phyloP scores from a whole-genome alignment of 2,329 filamentous ascomycete genomes.

The Penicillium sp. region DNA sequence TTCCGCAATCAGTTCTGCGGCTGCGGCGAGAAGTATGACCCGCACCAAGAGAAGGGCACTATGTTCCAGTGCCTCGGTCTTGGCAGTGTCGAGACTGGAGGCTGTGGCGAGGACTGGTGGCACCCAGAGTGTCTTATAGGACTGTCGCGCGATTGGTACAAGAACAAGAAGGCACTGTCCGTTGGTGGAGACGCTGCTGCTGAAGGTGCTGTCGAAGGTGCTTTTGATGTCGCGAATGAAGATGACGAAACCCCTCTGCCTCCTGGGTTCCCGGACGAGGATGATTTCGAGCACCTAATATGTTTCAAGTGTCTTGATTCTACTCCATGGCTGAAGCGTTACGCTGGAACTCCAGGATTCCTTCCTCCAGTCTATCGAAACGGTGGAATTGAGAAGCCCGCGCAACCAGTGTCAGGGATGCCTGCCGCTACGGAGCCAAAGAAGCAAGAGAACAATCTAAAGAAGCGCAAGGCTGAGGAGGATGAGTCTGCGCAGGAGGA shows the following conservation, averaged over 20 bases:
- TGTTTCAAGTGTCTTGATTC: conserved; percentile 93
- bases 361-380: conserved; percentile 68
- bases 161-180: conserved; percentile 27
- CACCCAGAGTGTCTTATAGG: conserved; percentile 91
- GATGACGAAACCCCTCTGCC: conserved; percentile 69
- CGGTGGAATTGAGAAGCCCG: conserved; percentile 25
- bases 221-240: conserved; percentile 29
- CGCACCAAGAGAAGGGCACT: conserved; percentile 86
- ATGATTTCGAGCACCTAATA: conserved; percentile 85
- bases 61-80: conserved; percentile 98
- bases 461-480: conserved; percentile 69
- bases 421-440: conserved; percentile 5
- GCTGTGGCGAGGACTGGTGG: conserved; percentile 97
- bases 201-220: conserved; percentile 19
- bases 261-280: conserved; percentile 83
- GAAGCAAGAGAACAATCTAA: conserved; percentile 41
- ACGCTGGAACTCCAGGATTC: conserved; percentile 80
- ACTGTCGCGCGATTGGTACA: conserved; percentile 69
- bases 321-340: conserved; percentile 88
- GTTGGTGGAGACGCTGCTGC: conserved; percentile 30
- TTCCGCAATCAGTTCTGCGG: conserved; percentile 91
- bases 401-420: background rate
- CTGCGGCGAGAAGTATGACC: conserved; percentile 84
- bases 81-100: conserved; percentile 76
- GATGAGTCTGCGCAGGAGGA: conserved; percentile 44